These are phyloP conservation scores for Puccinia triticina DNA, from an alignment of 1,284 basidiomycete genomes.

Conservation along the genomic window DNA sequence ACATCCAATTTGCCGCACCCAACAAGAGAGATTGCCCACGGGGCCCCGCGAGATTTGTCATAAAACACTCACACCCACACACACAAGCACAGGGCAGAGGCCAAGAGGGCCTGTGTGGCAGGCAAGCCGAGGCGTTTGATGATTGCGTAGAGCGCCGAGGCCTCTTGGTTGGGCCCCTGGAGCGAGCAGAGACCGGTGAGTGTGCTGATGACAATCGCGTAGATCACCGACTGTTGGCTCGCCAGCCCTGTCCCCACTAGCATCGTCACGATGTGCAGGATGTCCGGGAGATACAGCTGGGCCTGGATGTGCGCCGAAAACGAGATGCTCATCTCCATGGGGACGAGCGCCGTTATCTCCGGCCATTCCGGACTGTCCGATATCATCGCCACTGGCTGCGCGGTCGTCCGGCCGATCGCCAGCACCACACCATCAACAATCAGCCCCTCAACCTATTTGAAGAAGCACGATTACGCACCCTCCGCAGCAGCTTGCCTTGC, in stretches of 20 bases:
- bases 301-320: slow-evolving; percentile 68
- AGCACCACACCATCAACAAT: slow-evolving; percentile 57
- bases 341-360: slow-evolving; percentile 77
- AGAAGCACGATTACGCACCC: slow-evolving; percentile 63
- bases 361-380: slow-evolving; percentile 76
- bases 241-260: slow-evolving; percentile 74
- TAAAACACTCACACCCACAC: no score
- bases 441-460: not conserved
- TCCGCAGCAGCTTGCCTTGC: slow-evolving; percentile 76
- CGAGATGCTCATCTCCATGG: slow-evolving; percentile 72
- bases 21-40: slow-evolving; percentile 61
- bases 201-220: slow-evolving; percentile 77
- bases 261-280: slow-evolving; percentile 75
- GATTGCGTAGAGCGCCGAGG: slow-evolving; percentile 63
- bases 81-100: slow-evolving; percentile 65
- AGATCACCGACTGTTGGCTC: slow-evolving; percentile 75
- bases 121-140: slow-evolving; percentile 68
- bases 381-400: slow-evolving; percentile 68
- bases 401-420: slow-evolving; percentile 74
- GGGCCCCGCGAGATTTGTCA: slow-evolving; percentile 59
- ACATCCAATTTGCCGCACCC: no score
- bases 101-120: slow-evolving; percentile 74
- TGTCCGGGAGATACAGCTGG: slow-evolving; percentile 79
- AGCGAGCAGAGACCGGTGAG: slow-evolving; percentile 71
- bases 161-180: slow-evolving; percentile 66